These are phyloP conservation scores for Aspergillus cavernicola DNA, from an alignment of 495 filamentous ascomycete species.

Conservation along the genomic window DNA sequence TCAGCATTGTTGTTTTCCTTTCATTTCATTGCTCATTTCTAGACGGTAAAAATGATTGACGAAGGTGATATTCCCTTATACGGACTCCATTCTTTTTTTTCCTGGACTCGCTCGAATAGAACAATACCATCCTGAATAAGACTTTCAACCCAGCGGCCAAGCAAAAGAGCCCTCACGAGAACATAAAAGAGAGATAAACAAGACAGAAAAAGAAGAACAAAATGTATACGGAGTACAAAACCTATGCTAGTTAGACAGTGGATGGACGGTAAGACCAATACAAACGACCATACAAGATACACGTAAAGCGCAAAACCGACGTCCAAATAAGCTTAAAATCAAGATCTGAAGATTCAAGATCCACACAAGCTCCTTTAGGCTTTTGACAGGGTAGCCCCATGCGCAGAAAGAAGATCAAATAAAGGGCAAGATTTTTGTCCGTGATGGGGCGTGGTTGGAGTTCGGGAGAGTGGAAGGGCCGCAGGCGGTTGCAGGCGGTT, in stretches of 20 bases:
- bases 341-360: conserved; percentile 5
- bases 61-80: conserved; percentile 18
- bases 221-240: too few relatives aligned
- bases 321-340: conserved; percentile 25
- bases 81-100: conserved; percentile 16
- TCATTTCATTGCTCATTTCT: conserved; percentile 13
- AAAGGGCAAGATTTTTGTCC: not conserved
- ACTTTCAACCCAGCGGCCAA: too few relatives aligned
- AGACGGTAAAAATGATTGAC: conserved; percentile 16
- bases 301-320: conserved; percentile 11
- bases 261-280: not conserved
- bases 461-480: conserved; percentile 9
- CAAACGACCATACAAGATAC: not conserved
- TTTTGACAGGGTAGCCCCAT: conserved; percentile 3
- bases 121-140: conserved; percentile 10
- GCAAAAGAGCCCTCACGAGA: not conserved
- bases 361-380: conserved; percentile 13
- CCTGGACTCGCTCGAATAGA: conserved; percentile 22
- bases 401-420: conserved; percentile 4
- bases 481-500: not conserved
- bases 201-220: not conserved
- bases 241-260: too few relatives aligned
- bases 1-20: conserved; percentile 9
- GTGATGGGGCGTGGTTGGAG: conserved; percentile 9
- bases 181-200: not conserved